Conservation (phyloP, 345 rosid genomes). For the Pistacia vera region DNA sequence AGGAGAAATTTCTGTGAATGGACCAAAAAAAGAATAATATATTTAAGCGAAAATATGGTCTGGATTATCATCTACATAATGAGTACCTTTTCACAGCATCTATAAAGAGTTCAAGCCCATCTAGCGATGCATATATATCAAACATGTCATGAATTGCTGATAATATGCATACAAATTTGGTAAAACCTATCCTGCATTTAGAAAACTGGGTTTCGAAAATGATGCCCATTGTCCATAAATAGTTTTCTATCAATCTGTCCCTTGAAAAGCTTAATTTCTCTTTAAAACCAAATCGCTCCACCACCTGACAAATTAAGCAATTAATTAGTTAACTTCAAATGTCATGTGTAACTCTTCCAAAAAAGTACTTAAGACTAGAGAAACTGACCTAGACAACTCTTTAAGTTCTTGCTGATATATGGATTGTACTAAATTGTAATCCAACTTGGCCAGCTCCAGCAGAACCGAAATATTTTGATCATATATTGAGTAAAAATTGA, state of each 20-base stretch:
- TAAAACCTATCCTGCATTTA: conserved; percentile 17
- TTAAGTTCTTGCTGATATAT: conserved; percentile 14
- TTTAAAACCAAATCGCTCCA: conserved; percentile 10
- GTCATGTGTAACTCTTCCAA: not conserved
- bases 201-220: conserved; percentile 11
- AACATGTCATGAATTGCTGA: conserved; percentile 25
- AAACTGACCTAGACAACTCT: conserved; percentile 13
- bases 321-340: not conserved
- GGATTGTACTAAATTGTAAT: conserved; percentile 23
- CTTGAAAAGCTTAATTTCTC: conserved; percentile 6
- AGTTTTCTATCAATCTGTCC: conserved; percentile 23
- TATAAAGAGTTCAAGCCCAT: conserved; percentile 28
- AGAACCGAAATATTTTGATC: not conserved
- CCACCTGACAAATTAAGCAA: conserved; percentile 14
- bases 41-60: not conserved
- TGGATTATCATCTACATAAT: no score
- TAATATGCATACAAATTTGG: conserved; percentile 19
- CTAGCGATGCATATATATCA: conserved; percentile 17
- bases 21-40: not conserved
- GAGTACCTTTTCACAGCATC: conserved; percentile 12
- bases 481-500: conserved; percentile 9
- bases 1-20: no score
- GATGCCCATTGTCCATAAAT: conserved; percentile 27
- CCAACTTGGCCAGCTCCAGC: conserved; percentile 25
- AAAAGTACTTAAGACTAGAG: not conserved